A percentile compares a stretch with the other conserved stretches of the same genome.
Evolutionary conservation across 2,329 filamentous ascomycete genomes (phyloP).

Genomic region (Apiospora malaysiana): DNA sequence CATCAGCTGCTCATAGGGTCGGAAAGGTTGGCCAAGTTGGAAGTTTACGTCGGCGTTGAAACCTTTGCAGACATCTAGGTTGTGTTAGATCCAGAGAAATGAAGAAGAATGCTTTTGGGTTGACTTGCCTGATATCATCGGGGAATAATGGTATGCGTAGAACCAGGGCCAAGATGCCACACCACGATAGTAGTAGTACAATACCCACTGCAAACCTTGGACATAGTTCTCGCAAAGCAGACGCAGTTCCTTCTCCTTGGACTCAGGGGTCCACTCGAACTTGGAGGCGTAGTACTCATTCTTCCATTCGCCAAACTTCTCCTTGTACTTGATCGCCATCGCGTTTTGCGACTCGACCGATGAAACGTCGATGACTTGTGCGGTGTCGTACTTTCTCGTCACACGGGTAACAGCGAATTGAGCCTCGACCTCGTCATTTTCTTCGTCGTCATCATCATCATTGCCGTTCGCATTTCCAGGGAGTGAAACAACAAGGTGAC

Average conservation of each 20-base stretch:
- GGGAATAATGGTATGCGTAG: constrained; percentile 95
- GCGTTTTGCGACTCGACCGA: constrained; percentile 78
- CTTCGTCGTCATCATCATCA: constrained; percentile 60
- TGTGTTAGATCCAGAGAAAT: constrained; percentile 29
- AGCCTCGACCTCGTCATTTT: constrained; percentile 81
- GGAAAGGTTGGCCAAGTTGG: constrained; percentile 92
- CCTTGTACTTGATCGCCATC: constrained; percentile 84
- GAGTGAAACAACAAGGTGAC: constrained; percentile 58
- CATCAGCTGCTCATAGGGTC: constrained; percentile 96
- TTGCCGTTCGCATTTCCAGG: constrained; percentile 49
- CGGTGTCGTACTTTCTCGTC: constrained; percentile 89
- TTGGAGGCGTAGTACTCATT: constrained; percentile 91
- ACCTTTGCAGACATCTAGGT: constrained; percentile 82
- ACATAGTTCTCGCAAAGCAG: constrained; percentile 95
- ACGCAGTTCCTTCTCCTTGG: constrained; percentile 75
- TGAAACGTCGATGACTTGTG: constrained; percentile 80
- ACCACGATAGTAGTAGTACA: constrained; percentile 97
- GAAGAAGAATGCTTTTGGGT: background rate
- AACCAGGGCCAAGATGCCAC: constrained; percentile 99
- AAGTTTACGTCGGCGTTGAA: constrained; percentile 89
- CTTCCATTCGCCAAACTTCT: constrained; percentile 93
- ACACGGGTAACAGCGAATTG: constrained; percentile 84
- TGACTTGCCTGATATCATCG: constrained; percentile 81
- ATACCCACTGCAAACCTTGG: constrained; percentile 95
- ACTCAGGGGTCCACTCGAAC: constrained; percentile 83